Conservation (phyloP, 345 rosid species). For the Moricandia arvensis region DNA sequence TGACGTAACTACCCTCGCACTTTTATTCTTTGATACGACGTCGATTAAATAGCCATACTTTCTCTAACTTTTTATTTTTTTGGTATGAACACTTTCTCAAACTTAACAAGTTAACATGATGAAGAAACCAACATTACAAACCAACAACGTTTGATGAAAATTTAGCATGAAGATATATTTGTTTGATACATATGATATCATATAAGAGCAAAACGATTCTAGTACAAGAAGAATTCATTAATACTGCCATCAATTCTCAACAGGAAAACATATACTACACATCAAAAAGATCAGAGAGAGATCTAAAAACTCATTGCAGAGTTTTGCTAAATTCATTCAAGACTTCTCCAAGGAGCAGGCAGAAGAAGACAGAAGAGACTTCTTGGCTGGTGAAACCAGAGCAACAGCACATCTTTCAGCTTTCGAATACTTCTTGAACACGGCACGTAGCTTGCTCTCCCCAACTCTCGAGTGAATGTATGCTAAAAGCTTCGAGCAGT, state of each 20-base stretch:
- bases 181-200: background rate
- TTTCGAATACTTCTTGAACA: constrained; percentile 60
- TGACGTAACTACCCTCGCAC: constrained; percentile 30
- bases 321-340: background rate
- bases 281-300: constrained; percentile 1
- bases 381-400: constrained; percentile 52
- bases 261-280: background rate
- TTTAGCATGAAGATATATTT: background rate
- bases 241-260: constrained; percentile 8
- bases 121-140: background rate
- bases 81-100: background rate
- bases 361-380: constrained; percentile 48
- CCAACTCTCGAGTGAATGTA: constrained; percentile 49
- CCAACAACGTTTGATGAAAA: too few species aligned
- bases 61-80: background rate
- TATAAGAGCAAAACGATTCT: background rate
- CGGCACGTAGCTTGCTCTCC: constrained; percentile 56
- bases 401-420: constrained; percentile 56
- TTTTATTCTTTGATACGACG: background rate
- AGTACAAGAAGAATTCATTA: constrained; percentile 9
- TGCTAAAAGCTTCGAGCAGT: constrained; percentile 61
- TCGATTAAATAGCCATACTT: background rate
- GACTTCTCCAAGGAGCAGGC: constrained; percentile 26
- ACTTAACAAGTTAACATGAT: background rate
- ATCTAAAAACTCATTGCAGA: constrained; percentile 16